Conservation (phyloP, 2,329 filamentous ascomycete species). For the Verticillium zaregamsianum region DNA sequence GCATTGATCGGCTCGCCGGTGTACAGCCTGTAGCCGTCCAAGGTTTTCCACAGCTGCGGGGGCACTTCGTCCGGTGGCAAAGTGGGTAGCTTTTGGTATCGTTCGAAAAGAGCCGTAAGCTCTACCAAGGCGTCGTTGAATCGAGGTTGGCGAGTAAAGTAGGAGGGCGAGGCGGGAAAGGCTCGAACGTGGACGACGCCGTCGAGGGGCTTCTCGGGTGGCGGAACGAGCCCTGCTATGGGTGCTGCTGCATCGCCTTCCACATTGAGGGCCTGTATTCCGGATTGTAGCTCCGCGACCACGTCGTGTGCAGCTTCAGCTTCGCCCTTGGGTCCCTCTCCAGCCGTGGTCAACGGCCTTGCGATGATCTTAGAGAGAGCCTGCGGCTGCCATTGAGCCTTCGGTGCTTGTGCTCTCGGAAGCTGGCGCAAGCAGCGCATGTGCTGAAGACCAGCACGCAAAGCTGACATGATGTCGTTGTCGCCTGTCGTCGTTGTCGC, state of each 20-base stretch:
- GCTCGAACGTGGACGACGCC: slow-evolving; percentile 59
- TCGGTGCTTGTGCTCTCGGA: slow-evolving; percentile 23
- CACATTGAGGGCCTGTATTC: neutral
- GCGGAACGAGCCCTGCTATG: neutral
- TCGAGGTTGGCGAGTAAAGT: slow-evolving; percentile 80
- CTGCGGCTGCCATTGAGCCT: slow-evolving; percentile 16
- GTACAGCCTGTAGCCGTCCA: slow-evolving; percentile 68
- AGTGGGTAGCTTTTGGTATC: slow-evolving; percentile 69
- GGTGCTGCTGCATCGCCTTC: neutral
- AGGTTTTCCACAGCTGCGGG: slow-evolving; percentile 74
- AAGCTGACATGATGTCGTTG: slow-evolving; percentile 27
- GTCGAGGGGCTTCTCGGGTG: slow-evolving; percentile 21
- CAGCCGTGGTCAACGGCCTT: slow-evolving; percentile 20
- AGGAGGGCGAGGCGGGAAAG: slow-evolving; percentile 83
- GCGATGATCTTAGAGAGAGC: slow-evolving; percentile 18
- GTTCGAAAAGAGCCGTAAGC: slow-evolving; percentile 67
- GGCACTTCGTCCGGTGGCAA: slow-evolving; percentile 57
- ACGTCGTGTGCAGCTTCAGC: slow-evolving; percentile 15
- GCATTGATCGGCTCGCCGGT: slow-evolving; percentile 70
- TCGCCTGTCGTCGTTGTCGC: slow-evolving; percentile 9
- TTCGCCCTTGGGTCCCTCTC: slow-evolving; percentile 4
- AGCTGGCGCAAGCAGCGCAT: slow-evolving; percentile 28
- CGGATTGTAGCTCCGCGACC: neutral
- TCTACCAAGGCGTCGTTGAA: slow-evolving; percentile 83
- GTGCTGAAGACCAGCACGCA: slow-evolving; percentile 29